A percentile compares a stretch with the other conserved stretches of the same genome.
Evolutionary conservation across 345 rosid species (phyloP).

Genomic region (Corchorus capsularis): DNA sequence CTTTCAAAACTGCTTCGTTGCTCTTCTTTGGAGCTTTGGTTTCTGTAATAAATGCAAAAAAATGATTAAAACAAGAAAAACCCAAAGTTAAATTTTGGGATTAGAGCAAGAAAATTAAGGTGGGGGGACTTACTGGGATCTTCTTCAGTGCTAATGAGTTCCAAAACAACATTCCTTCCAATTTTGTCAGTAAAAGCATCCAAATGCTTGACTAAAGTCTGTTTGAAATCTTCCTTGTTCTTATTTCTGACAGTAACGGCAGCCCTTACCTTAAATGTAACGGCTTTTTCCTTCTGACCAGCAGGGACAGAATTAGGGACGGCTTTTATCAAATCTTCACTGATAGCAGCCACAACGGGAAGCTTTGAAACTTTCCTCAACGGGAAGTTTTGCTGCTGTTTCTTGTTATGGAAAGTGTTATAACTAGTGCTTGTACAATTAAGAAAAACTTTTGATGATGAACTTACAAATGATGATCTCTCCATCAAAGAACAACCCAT

Average conservation of each 20-base stretch:
- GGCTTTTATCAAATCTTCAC: constrained; percentile 69
- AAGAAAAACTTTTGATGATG: constrained; percentile 32
- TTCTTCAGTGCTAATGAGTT: constrained; percentile 75
- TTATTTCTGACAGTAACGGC: constrained; percentile 76
- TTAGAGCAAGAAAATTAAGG: not conserved
- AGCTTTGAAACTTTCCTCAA: constrained; percentile 14
- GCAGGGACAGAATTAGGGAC: not conserved
- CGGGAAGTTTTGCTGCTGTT: constrained; percentile 17
- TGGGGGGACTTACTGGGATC: constrained; percentile 75
- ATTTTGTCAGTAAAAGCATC: constrained; percentile 76
- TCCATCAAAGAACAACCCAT: constrained; percentile 52
- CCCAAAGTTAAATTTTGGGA: not conserved
- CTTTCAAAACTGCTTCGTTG: constrained; percentile 64
- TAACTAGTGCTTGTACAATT: not conserved
- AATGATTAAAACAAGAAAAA: not conserved
- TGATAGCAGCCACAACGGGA: constrained; percentile 50
- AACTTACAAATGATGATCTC: constrained; percentile 39
- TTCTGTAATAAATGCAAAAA: constrained; percentile 34
- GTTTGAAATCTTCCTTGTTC: constrained; percentile 78
- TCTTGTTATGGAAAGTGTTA: constrained; percentile 20
- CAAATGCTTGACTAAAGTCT: constrained; percentile 66
- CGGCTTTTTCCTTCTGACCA: constrained; percentile 36
- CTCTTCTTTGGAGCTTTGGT: constrained; percentile 84
- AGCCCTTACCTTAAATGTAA: constrained; percentile 74
- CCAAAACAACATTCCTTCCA: constrained; percentile 81